Base-by-base conservation (phyloP, 202 grass and related monocot genomes). In the Setaria viridis region DNA sequence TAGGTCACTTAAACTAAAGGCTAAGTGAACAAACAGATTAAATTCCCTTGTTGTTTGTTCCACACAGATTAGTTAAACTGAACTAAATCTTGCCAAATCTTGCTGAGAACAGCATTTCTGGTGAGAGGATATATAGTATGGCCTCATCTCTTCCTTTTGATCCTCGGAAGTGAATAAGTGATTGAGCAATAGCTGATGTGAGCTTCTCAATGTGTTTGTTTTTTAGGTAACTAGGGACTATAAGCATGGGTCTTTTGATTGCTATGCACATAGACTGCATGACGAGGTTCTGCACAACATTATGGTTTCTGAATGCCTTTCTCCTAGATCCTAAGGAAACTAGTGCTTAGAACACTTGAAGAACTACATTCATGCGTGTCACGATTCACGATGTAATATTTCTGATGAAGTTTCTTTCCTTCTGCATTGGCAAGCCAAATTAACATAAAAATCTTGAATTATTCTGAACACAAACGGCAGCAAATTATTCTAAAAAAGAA, bases 261-360 rank as follows among this genome's bases (percentile, higher is more conserved):
- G 39, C 39, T 80, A 67, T n/a, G 50, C 50, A 67, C 49, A 68
- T 69, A 81, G 62, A 80, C 32, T 16, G 51, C 50, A 30, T 70
- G 63, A 71, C n/a, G 77, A 71, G 47, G 80, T 60, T 70, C 43
- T 53, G 9, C 20, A 54, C 45, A 69, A 62, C 53, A 82, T 82
- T 62, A 82, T 88, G 72, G 20, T 83, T 62, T 88, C 11, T 55
- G 66, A 46, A 77, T 43, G 43, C 33, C 21, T 83, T 42, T 78
- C 45, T 71, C 55, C 16, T 83, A 65, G 65, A 33, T 83, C 65
- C 65, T 83, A 64, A 46, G 20, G n/a, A 15, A 29, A 64, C 78
- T 87, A 79, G 67, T 20, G 42, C 39, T 51, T 82, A 84, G 80
- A 72, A 66, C 73, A 83, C 80, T 88, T 64, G 56, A 84, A 72